Evolutionary conservation across 2,329 filamentous ascomycete genomes (phyloP).

Genomic region (Penicillium decumbens): DNA sequence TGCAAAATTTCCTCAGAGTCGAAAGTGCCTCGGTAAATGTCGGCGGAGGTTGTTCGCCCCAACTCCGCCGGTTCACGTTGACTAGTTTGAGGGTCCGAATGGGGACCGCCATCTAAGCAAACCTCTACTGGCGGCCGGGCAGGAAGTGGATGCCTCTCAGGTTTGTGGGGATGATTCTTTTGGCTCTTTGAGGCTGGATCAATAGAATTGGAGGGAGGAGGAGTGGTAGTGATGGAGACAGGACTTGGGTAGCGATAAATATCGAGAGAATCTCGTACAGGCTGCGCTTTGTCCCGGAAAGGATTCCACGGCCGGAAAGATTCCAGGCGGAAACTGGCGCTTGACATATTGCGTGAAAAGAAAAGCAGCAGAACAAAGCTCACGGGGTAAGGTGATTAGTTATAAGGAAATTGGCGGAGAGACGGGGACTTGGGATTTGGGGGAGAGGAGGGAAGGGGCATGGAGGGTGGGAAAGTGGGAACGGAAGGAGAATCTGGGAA

Average conservation of each 20-base stretch:
- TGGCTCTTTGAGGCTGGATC: not conserved
- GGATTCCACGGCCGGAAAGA: conserved; percentile 15
- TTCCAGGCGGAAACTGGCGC: conserved; percentile 10
- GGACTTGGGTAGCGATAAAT: conserved; percentile 13
- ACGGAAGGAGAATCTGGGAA: not conserved
- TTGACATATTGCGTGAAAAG: conserved; percentile 2
- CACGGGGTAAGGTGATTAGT: not conserved
- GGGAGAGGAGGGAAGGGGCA: not conserved
- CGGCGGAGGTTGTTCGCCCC: not conserved
- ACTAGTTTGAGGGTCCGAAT: not conserved
- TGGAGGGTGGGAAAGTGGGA: not conserved
- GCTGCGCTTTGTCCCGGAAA: conserved; percentile 4
- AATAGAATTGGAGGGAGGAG: conserved; percentile 5
- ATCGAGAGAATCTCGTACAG: conserved; percentile 2
- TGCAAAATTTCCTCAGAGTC: not conserved
- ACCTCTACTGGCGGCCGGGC: conserved; percentile 9
- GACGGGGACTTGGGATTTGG: not conserved
- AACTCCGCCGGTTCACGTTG: not conserved
- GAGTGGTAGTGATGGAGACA: conserved; percentile 8
- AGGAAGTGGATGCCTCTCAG: conserved; percentile 12
- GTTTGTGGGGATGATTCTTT: not conserved
- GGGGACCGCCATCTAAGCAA: conserved; percentile 4
- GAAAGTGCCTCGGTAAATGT: not conserved
- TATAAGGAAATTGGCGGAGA: not conserved
- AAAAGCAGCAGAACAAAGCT: not conserved